These are phyloP conservation scores for Carallia pectinifolia DNA, from an alignment of 345 rosid genomes.

Conservation along the genomic window DNA sequence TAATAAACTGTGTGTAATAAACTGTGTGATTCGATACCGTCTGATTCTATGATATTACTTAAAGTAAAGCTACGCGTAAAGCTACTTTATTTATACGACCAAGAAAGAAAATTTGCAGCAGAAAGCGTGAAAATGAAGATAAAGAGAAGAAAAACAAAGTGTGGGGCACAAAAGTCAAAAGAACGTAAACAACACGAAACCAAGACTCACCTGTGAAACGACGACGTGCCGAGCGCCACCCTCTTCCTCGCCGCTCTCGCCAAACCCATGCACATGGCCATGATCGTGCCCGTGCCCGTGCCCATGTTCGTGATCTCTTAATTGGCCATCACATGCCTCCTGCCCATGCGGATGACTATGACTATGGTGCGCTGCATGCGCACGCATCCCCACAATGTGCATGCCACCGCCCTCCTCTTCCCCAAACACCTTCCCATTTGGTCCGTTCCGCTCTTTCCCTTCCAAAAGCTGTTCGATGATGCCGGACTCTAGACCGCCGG, in stretches of 20 bases:
- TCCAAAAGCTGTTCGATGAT: conserved; percentile 35
- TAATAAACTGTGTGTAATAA: too few species aligned
- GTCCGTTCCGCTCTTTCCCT: conserved; percentile 21
- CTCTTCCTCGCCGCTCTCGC: conserved; percentile 49
- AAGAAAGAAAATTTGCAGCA: too few species aligned
- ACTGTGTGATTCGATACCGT: too few species aligned
- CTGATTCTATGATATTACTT: too few species aligned
- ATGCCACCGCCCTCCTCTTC: conserved; percentile 77
- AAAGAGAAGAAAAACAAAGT: too few species aligned
- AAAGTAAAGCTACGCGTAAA: too few species aligned
- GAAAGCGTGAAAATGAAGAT: too few species aligned
- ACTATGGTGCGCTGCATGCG: conserved; percentile 84
- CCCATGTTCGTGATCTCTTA: conserved; percentile 16
- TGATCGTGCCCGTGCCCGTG: conserved; percentile 5
- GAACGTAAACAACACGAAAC: not conserved
- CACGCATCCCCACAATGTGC: conserved; percentile 92
- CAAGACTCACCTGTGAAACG: conserved; percentile 71
- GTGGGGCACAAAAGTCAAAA: too few species aligned
- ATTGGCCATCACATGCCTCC: conserved; percentile 51
- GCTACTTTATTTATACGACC: too few species aligned
- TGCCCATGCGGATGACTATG: conserved; percentile 65
- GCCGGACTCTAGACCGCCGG: conserved; percentile 45
- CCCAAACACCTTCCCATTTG: conserved; percentile 60
- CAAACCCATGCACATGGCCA: conserved; percentile 30
- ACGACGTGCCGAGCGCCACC: conserved; percentile 74